phyloP scores from a whole-genome alignment of 2,329 filamentous ascomycete species.

The Fusarium sp. region DNA sequence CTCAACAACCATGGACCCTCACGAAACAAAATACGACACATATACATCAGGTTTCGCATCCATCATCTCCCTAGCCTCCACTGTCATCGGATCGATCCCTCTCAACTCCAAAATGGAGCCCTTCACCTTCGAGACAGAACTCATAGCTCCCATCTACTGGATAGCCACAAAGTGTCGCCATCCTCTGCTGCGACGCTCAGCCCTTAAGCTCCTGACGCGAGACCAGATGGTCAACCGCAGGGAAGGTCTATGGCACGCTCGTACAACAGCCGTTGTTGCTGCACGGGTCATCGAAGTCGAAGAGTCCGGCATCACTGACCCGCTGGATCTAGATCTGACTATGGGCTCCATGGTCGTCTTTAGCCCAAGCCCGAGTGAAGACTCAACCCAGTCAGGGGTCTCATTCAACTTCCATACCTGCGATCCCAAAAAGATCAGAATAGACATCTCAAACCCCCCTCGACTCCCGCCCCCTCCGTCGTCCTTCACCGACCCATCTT shows the following conservation, averaged over 20 bases:
- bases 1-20: conserved; percentile 44
- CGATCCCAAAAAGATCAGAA: conserved; percentile 16
- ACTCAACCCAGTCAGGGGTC: background rate
- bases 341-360: background rate
- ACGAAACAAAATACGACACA: conserved; percentile 51
- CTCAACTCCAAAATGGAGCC: conserved; percentile 26
- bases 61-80: conserved; percentile 51
- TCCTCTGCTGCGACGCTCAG: conserved; percentile 54
- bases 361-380: background rate
- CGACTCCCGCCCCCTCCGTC: conserved; percentile 7
- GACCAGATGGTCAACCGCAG: conserved; percentile 48
- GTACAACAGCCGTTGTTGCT: conserved; percentile 49
- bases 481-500: conserved; percentile 36
- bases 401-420: background rate
- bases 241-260: conserved; percentile 55
- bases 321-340: background rate
- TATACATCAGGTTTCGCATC: conserved; percentile 51
- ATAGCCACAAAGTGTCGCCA: conserved; percentile 55
- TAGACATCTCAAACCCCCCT: conserved; percentile 22
- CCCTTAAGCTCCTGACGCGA: conserved; percentile 51
- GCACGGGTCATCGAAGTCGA: conserved; percentile 52
- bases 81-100: conserved; percentile 40
- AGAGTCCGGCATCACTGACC: conserved; percentile 36
- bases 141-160: conserved; percentile 57
- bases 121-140: conserved; percentile 57